A percentile compares a stretch with the other conserved stretches of the same genome.
Evolutionary conservation across 2,329 filamentous ascomycete genomes (phyloP).

Genomic region (Fusarium papillatum): DNA sequence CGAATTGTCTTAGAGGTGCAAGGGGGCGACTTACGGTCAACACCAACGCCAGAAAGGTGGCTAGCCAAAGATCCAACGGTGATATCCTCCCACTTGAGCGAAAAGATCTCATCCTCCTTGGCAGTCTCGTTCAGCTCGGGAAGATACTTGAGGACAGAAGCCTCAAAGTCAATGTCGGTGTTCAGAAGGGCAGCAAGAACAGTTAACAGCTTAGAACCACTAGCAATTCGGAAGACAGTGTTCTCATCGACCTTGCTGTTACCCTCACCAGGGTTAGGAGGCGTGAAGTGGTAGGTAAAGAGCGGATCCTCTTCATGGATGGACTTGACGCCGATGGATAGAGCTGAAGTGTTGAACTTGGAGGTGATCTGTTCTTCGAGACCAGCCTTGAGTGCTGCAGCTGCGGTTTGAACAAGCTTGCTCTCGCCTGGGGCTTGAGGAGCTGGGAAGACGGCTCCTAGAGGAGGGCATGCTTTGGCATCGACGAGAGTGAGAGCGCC

Average conservation of each 20-base stretch:
- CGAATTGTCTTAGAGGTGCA: not conserved
- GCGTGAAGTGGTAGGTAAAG: slow-evolving; percentile 58
- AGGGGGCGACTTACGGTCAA: slow-evolving; percentile 47
- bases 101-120: slow-evolving; percentile 46
- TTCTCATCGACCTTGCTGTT: slow-evolving; percentile 44
- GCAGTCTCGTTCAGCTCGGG: slow-evolving; percentile 50
- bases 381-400: slow-evolving; percentile 33
- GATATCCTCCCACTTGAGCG: slow-evolving; percentile 61
- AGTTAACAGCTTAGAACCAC: slow-evolving; percentile 51
- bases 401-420: slow-evolving; percentile 45
- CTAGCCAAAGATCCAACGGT: slow-evolving; percentile 59
- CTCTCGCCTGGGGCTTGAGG: slow-evolving; percentile 51
- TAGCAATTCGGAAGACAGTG: slow-evolving; percentile 52
- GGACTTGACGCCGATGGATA: slow-evolving; percentile 57
- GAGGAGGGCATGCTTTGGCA: slow-evolving; percentile 55
- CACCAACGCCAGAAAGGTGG: slow-evolving; percentile 59
- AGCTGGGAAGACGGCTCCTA: slow-evolving; percentile 56
- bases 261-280: slow-evolving; percentile 44
- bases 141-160: slow-evolving; percentile 60
- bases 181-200: slow-evolving; percentile 48
- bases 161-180: slow-evolving; percentile 51
- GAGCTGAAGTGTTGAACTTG: slow-evolving; percentile 48
- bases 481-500: slow-evolving; percentile 32
- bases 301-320: slow-evolving; percentile 54
- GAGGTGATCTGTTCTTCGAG: slow-evolving; percentile 45